phyloP scores from a whole-genome alignment of 2,329 filamentous ascomycete species.

The Alternaria sp. region DNA sequence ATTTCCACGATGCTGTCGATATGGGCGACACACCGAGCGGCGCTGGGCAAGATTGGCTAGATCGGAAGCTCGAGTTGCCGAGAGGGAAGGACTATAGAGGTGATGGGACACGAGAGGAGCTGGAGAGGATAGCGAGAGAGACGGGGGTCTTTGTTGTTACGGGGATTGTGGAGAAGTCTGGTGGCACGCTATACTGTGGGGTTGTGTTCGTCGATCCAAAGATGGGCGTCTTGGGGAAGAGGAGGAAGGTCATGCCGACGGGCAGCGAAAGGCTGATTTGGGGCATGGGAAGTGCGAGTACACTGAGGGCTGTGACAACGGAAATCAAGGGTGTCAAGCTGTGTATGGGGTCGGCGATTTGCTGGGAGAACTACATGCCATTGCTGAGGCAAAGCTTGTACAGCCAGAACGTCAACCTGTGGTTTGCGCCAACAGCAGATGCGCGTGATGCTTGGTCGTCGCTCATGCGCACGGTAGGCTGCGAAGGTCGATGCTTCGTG shows the following conservation, averaged over 20 bases:
- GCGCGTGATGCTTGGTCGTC: conserved; percentile 80
- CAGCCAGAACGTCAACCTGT: conserved; percentile 88
- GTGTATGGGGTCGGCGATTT: conserved; percentile 86
- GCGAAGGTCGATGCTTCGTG: conserved; percentile 85
- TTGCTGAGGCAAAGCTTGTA: conserved; percentile 84
- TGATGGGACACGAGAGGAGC: conserved; percentile 78
- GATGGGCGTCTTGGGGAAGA: conserved; percentile 78
- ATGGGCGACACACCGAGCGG: conserved; percentile 79
- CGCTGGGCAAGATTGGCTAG: conserved; percentile 75
- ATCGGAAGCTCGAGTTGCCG: conserved; percentile 62
- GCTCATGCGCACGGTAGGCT: conserved; percentile 80
- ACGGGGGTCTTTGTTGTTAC: conserved; percentile 83
- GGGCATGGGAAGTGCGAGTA: conserved; percentile 83
- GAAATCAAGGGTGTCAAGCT: conserved; percentile 79
- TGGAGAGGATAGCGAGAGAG: conserved; percentile 77
- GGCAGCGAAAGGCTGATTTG: conserved; percentile 83
- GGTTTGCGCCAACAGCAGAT: conserved; percentile 90
- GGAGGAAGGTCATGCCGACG: conserved; percentile 93
- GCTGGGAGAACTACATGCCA: conserved; percentile 98
- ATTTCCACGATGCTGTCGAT: conserved; percentile 81
- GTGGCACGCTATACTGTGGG: conserved; percentile 83
- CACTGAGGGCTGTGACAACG: conserved; percentile 79
- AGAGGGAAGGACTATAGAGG: conserved; percentile 60
- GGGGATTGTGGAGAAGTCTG: conserved; percentile 79
- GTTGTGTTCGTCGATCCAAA: conserved; percentile 82